These are phyloP conservation scores for Trypanosoma scelopori DNA, from an alignment of 208 protist species.

Conservation along the genomic window DNA sequence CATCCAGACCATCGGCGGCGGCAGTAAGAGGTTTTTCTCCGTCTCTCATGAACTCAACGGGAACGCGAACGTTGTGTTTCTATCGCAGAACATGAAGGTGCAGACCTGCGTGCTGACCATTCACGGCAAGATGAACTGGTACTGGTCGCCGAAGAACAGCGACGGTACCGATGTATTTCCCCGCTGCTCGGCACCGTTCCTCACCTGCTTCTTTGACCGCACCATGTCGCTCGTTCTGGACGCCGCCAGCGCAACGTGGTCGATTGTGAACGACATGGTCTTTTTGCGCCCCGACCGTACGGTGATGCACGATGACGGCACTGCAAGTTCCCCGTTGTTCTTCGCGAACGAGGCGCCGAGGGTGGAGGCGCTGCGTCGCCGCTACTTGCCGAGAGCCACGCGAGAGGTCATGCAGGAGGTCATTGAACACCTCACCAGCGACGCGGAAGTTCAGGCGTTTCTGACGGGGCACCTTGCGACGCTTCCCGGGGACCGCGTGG, in stretches of 20 bases:
- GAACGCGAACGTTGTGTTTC: slow-evolving; percentile 71
- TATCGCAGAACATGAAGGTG: slow-evolving; percentile 46
- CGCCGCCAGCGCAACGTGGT: slow-evolving; percentile 39
- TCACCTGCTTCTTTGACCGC: slow-evolving; percentile 81
- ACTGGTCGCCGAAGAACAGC: slow-evolving; percentile 51
- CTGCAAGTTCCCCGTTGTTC: slow-evolving; percentile 56
- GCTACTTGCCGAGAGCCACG: slow-evolving; percentile 42
- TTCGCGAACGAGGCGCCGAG: slow-evolving; percentile 54
- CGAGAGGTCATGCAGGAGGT: slow-evolving; percentile 59
- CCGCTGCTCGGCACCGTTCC: slow-evolving; percentile 40
- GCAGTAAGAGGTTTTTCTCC: slow-evolving; percentile 35
- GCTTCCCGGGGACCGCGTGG: slow-evolving; percentile 47
- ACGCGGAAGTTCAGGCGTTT: slow-evolving; percentile 47
- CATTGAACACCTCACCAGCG: slow-evolving; percentile 36
- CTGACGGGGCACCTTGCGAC: slow-evolving; percentile 30
- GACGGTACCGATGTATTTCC: slow-evolving; percentile 39
- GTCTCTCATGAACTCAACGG: slow-evolving; percentile 55
- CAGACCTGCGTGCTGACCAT: slow-evolving; percentile 71
- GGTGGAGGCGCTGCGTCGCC: slow-evolving; percentile 65
- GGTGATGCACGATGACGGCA: slow-evolving; percentile 59
- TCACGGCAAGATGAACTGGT: slow-evolving; percentile 71
- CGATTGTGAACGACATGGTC: slow-evolving; percentile 82
- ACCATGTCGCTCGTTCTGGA: slow-evolving; percentile 54
- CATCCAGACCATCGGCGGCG: slow-evolving; percentile 46
- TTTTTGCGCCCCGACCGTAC: slow-evolving; percentile 72